Base-by-base conservation (phyloP, 2,329 filamentous ascomycete genomes). In the Septoria linicola region DNA sequence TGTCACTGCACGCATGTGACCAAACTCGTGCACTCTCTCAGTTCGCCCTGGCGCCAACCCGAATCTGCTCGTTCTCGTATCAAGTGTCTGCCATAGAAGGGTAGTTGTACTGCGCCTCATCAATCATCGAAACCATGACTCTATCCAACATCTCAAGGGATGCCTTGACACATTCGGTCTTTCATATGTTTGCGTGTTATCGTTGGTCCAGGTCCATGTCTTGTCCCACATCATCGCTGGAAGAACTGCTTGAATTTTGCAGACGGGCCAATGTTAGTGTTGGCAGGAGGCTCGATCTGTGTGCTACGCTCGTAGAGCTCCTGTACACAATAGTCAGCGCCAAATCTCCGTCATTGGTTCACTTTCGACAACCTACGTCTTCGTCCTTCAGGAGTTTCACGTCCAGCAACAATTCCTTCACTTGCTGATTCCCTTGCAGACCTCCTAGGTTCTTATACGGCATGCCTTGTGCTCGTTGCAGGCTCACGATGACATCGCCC, bases 401-500 rank as follows among this genome's bases (percentile, higher is more conserved):
- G 64, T 95, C 89, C 58, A 96, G 72, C 49, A 96, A 83, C 63
- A 96, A 70, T 61, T 88, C 84, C 62, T 84, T 79, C 3, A 88
- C 81, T 46, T 80, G 77, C 53, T 92, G 85, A 11, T 87, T 84
- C 63, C 79, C 84, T 27, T 76, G 74, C 8, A 55, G 49, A 6
- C 57, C 59, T 4, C 57, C 57, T 55, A 92, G 74, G 55, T 84
- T 86, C 20, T 83, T 81, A 60, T 96, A 96, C 4, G 89, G 84
- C 41, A 83, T 83, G 47, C 88, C 87, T 70, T 97, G 91, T 64
- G 92, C 96, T 71, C 85, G 87, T 80, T 96, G 95, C 48, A 99
- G 84, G 2, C 89, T 87, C 53, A 96, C 77, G 46, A 97, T 80
- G 4, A 96, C 88, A 62, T 97, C 92, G 5, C 91, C 91, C 71